Conservation (phyloP, 495 filamentous ascomycete species). For the Acidomyces sp. region DNA sequence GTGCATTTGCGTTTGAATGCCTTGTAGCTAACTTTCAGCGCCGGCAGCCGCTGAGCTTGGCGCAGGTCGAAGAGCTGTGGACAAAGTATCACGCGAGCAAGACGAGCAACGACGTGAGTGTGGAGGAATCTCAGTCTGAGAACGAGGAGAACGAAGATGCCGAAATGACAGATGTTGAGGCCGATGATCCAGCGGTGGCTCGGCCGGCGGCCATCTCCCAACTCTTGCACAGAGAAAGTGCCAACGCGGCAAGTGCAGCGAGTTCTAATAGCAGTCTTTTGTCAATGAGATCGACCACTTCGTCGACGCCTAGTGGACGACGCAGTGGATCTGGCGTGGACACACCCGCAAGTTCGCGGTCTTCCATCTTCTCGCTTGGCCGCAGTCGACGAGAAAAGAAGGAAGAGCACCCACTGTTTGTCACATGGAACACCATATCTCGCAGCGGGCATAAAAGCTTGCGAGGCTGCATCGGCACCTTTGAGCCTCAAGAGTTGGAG, state of each 20-base stretch:
- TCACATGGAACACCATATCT: constrained; percentile 77
- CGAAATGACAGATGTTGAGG: constrained; percentile 22
- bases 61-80: constrained; percentile 61
- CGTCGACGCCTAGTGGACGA: constrained; percentile 35
- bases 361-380: constrained; percentile 33
- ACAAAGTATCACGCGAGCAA: constrained; percentile 32
- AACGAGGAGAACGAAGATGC: constrained; percentile 24
- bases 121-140: constrained; percentile 12
- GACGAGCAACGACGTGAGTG: constrained; percentile 26
- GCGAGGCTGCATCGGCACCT: constrained; percentile 94
- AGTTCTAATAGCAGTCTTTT: constrained; percentile 27
- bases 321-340: constrained; percentile 31
- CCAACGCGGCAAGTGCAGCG: constrained; percentile 4
- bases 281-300: constrained; percentile 28
- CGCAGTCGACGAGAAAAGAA: constrained; percentile 22
- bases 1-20: constrained; percentile 81
- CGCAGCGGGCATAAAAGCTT: constrained; percentile 50
- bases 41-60: constrained; percentile 43
- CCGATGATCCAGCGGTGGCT: constrained; percentile 12
- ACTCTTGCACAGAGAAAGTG: constrained; percentile 3
- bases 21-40: constrained; percentile 54
- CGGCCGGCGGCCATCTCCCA: constrained; percentile 18
- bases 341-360: constrained; percentile 34
- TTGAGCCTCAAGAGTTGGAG: constrained; percentile 63
- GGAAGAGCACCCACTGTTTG: constrained; percentile 58